Conservation (phyloP, 148 eudicot genomes). For the Cornus florida region DNA sequence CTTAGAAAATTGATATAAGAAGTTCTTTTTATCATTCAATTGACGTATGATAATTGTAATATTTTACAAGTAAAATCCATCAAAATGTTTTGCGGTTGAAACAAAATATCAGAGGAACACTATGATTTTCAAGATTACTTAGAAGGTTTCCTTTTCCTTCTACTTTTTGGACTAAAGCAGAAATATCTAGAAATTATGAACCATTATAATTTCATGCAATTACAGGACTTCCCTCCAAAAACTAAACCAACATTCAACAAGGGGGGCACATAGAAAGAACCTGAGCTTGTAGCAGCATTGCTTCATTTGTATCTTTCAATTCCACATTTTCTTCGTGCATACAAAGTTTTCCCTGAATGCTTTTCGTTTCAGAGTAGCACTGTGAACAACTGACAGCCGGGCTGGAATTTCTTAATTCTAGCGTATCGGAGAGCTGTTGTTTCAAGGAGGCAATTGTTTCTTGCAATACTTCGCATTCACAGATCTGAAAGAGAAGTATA, state of each 20-base stretch:
- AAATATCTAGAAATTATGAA: background rate
- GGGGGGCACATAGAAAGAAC: slow-evolving; percentile 28
- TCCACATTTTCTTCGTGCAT: slow-evolving; percentile 9
- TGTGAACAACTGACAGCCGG: slow-evolving; percentile 26
- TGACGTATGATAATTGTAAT: no score
- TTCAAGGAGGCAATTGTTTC: slow-evolving; percentile 60
- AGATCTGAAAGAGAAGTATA: slow-evolving; percentile 41
- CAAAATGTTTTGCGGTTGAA: background rate
- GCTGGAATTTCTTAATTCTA: slow-evolving; percentile 40
- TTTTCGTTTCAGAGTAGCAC: slow-evolving; percentile 17
- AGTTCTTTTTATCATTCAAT: no score
- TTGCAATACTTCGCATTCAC: slow-evolving; percentile 79
- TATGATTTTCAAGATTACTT: background rate
- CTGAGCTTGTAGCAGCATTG: slow-evolving; percentile 60
- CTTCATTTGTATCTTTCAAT: slow-evolving; percentile 38
- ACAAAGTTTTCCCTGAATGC: background rate
- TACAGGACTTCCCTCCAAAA: background rate
- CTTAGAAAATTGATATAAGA: no score
- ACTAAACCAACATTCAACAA: background rate
- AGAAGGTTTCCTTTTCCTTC: background rate
- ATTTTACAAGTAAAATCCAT: background rate
- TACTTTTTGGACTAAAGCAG: background rate
- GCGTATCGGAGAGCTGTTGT: slow-evolving; percentile 68
- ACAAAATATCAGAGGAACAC: background rate
- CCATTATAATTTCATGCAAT: background rate